Percentiles rank a stretch among this genome's conserved stretches.
Conservation (phyloP, 208 protist species). For the Ichthyophonus hoferi region DNA sequence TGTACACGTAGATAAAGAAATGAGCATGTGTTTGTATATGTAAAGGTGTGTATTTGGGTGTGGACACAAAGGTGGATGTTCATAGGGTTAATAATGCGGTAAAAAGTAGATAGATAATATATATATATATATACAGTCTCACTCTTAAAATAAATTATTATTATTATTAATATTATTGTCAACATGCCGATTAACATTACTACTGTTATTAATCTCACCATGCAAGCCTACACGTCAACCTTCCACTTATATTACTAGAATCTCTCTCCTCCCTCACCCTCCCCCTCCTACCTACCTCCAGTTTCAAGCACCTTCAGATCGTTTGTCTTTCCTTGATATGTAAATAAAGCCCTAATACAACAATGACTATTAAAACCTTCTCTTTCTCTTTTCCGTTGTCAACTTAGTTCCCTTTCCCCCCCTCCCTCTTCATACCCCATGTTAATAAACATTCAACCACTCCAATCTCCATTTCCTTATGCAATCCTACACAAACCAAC, state of each 20-base stretch:
- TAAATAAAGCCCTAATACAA: conserved; percentile 1
- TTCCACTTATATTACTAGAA: background rate
- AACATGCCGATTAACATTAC: background rate
- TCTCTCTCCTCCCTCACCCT: too few species aligned
- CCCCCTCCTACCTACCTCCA: background rate
- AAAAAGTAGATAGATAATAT: background rate
- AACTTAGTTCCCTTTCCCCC: too few species aligned
- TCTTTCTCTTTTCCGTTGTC: background rate
- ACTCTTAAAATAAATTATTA: background rate
- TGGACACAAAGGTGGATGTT: background rate
- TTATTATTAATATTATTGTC: background rate
- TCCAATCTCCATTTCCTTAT: background rate
- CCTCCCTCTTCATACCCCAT: too few species aligned
- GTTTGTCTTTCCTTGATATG: conserved; percentile 23
- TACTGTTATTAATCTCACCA: background rate
- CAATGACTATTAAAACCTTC: background rate
- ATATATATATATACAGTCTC: background rate
- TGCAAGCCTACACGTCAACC: background rate
- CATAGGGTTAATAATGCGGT: background rate
- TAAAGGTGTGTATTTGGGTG: background rate
- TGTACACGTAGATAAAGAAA: background rate
- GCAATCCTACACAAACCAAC: background rate
- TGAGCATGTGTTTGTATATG: background rate
- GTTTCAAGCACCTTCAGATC: conserved; percentile 16
- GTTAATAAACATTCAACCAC: background rate